Base-by-base conservation (phyloP, 495 filamentous ascomycete genomes). In the Xylaria castorea region DNA sequence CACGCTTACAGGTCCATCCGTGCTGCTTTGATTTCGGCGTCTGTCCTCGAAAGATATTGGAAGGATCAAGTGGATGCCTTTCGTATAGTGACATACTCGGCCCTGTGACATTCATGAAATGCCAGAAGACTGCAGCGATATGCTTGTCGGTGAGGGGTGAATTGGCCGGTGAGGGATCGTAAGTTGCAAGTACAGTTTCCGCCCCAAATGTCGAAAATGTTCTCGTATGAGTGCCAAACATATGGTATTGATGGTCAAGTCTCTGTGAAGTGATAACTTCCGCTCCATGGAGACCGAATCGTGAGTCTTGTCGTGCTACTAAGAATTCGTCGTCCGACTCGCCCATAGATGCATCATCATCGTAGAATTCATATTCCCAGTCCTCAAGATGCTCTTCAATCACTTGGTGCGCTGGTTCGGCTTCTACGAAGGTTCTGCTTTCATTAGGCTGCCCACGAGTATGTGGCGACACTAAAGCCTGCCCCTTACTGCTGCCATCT, bases 41-140 rank as follows among this genome's bases (percentile, higher is more conserved):
- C 16, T 82, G 82, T 18, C 90, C 90, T 58, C 84, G 86, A 74
- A 95, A 91, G 64, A 94, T 85, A 50, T 91, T 87, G 0, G 92
- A 88, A 1, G 94, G 88, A 78, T 97, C 95, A 20, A 91, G 87
- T 16, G 92, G 91, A 81, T 94, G 89, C 42, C 96, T 87, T 79
- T 98, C 95, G 74, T 92, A 97, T 32, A 97, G 87, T 2, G 95
- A 97, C 73, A 98, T 86, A 74, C 88, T 92, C 1, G 95, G 94
- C 0, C 92, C 96, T 2, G 94, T 97, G 9, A 95, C 91, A 75
- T 94, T 91, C 34, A 98, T 89, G 80, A 98, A 99, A 82, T 98
- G 94, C 77, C 91, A 91, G 79, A 98, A 99, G 20, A 98, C 89
- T 42, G 92, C 89, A 12, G 94, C 94, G 1, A 94, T 97, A 69